Conservation (phyloP, 202 grass and related monocot genomes). For the Alloteropsis angusta region DNA sequence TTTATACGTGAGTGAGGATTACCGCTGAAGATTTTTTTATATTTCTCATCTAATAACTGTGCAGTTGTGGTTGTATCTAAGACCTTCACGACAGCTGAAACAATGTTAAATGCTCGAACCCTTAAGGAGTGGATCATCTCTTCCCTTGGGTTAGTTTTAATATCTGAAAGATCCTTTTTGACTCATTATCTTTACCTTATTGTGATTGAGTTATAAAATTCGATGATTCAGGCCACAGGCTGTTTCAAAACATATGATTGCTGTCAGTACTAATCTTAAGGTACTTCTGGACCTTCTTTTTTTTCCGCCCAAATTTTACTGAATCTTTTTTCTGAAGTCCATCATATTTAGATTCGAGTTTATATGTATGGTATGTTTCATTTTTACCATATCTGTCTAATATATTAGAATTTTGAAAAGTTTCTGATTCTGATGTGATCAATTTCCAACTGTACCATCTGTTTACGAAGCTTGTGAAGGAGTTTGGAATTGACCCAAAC, state of each 20-base stretch:
- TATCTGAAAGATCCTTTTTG: conserved; percentile 23
- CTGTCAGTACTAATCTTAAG: conserved; percentile 93
- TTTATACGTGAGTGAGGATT: conserved; percentile 18
- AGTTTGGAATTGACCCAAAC: conserved; percentile 93
- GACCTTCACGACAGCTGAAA: conserved; percentile 98
- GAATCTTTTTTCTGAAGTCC: neutral
- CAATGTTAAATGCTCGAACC: conserved; percentile 98
- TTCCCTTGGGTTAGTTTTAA: conserved; percentile 83
- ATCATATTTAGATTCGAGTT: neutral
- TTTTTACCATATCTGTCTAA: neutral
- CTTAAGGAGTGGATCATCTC: conserved; percentile 89
- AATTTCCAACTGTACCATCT: conserved; percentile 9
- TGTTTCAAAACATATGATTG: conserved; percentile 97
- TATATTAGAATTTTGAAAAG: neutral
- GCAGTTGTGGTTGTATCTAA: conserved; percentile 97
- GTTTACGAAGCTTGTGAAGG: conserved; percentile 69
- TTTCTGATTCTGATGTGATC: conserved; percentile 7
- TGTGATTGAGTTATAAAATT: conserved; percentile 19
- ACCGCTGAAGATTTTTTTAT: conserved; percentile 11
- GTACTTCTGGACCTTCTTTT: conserved; percentile 30
- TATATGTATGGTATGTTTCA: neutral
- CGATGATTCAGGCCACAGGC: conserved; percentile 55
- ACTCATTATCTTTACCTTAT: neutral
- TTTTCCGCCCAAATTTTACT: neutral
- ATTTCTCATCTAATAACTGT: neutral